Base-by-base conservation (phyloP, 2,329 filamentous ascomycete species). In the Fusarium miscanthi region DNA sequence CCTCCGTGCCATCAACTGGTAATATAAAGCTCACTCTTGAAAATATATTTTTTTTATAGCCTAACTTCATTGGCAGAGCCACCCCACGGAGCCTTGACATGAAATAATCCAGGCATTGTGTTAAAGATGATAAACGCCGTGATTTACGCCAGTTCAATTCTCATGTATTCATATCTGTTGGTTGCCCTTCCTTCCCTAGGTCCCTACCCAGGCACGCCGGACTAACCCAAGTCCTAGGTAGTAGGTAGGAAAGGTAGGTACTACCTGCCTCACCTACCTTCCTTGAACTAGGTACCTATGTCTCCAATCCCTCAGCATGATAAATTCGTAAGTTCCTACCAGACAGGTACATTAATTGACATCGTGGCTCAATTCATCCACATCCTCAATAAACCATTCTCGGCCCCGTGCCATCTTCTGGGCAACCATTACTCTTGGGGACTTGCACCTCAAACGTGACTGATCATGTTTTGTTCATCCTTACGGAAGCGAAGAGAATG, bases 391-490 rank as follows among this genome's bases (percentile, higher is more conserved):
- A 58, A 30, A 35, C 27, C 19, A 45, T 66, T 30, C 38, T 25
- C 6, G 9, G 10, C 5, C 41, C 6, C 17, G 23, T 21, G 16
- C 12, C 9, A 45, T 27, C 40, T 19, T 52, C 48, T 46, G 31
- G 9, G 38, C 25, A 16, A 12, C 13, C 13, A 51, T 56, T 38
- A 35, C 35, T 38, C 30, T 23, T 42, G 41, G 31, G 5, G 5
- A 16, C 17, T 56, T 21, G 4, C 30, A 35, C 21, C 33, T n/a
- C 21, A 38, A 13, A 54, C 30, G n/a, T n/a, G 19, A 25, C 52
- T 16, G 40, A 59, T 38, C 16, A 81, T 83, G 77, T 83, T 85
- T 67, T 84, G 81, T 54, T 80, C 81, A 8, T 82, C 81, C 8
- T 74, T 87, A 4, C 78, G 82, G 27, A 78, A 79, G 49, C 81